Percentiles rank a stretch among this genome's conserved stretches.
These are phyloP conservation scores for Gastrolobium bilobum DNA, from an alignment of 306 rosid genomes.

Conservation along the genomic window DNA sequence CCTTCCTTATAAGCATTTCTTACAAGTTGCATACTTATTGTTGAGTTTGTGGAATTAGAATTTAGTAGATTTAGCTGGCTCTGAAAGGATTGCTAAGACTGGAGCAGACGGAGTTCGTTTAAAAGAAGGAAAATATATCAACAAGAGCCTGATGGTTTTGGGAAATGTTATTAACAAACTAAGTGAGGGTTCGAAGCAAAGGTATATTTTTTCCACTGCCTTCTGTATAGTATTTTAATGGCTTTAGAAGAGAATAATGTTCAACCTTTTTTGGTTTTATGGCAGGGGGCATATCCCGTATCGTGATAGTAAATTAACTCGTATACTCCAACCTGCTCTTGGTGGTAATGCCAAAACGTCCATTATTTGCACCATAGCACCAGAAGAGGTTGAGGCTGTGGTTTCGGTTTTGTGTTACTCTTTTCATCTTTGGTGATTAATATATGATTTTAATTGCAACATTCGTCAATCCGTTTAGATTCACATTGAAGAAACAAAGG, in stretches of 20 bases:
- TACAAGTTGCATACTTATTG: slow-evolving; percentile 40
- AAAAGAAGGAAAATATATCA: slow-evolving; percentile 95
- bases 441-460: slow-evolving; percentile 13
- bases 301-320: slow-evolving; percentile 97
- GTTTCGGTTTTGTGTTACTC: slow-evolving; percentile 5
- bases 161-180: slow-evolving; percentile 96
- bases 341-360: slow-evolving; percentile 99
- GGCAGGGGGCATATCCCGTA: slow-evolving; percentile 93
- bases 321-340: slow-evolving; percentile 99
- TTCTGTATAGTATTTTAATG: slow-evolving; percentile 18
- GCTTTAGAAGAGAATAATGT: slow-evolving; percentile 29
- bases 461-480: slow-evolving; percentile 56
- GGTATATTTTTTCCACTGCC: slow-evolving; percentile 56
- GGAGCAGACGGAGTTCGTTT: slow-evolving; percentile 96
- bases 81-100: slow-evolving; percentile 97
- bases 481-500: slow-evolving; percentile 95
- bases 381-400: slow-evolving; percentile 81
- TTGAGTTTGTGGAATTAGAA: slow-evolving; percentile 63
- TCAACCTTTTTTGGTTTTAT: slow-evolving; percentile 25
- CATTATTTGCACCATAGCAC: slow-evolving; percentile 92
- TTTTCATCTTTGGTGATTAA: slow-evolving; percentile 7
- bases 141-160: slow-evolving; percentile 94
- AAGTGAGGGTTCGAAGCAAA: slow-evolving; percentile 88
- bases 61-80: slow-evolving; percentile 96
- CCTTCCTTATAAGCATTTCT: slow-evolving; percentile 29